These are phyloP conservation scores for Citrus trifoliata DNA, from an alignment of 345 rosid genomes.

Conservation along the genomic window DNA sequence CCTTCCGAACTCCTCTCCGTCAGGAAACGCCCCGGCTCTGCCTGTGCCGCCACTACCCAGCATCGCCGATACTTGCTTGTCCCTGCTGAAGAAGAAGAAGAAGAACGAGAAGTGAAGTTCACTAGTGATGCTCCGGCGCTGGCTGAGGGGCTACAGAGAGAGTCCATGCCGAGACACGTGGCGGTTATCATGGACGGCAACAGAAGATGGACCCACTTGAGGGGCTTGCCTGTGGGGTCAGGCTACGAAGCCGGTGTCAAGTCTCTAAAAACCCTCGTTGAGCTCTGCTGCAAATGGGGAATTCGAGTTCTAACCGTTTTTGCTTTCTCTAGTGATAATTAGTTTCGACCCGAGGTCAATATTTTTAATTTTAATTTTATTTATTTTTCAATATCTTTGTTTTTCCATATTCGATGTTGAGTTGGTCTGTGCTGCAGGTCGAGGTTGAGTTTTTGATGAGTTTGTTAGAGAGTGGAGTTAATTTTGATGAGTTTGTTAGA, in stretches of 20 bases:
- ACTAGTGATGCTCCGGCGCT: background rate
- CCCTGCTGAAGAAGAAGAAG: background rate
- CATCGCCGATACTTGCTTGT: background rate
- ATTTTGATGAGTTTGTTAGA: constrained; percentile 24
- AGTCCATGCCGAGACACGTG: constrained; percentile 27
- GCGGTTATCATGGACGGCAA: constrained; percentile 30
- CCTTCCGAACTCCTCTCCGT: background rate
- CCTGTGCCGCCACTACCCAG: background rate
- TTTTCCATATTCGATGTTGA: background rate
- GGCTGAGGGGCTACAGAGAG: constrained; percentile 15
- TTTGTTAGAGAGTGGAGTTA: constrained; percentile 14
- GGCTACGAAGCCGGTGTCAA: constrained; percentile 29
- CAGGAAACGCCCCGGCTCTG: background rate
- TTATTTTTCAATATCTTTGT: background rate
- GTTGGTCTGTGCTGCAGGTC: constrained; percentile 17
- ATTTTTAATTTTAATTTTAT: background rate
- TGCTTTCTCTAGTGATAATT: constrained; percentile 32
- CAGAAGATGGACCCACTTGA: constrained; percentile 22
- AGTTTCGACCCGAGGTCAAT: constrained; percentile 27
- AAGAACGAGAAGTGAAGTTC: background rate
- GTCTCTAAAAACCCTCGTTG: constrained; percentile 14
- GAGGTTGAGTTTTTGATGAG: constrained; percentile 28
- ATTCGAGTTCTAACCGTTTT: constrained; percentile 23
- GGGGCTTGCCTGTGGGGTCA: constrained; percentile 13
- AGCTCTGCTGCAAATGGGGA: constrained; percentile 26